Conservation (phyloP, 176 grass and related monocot species). For the Rhynchospora pubera region DNA sequence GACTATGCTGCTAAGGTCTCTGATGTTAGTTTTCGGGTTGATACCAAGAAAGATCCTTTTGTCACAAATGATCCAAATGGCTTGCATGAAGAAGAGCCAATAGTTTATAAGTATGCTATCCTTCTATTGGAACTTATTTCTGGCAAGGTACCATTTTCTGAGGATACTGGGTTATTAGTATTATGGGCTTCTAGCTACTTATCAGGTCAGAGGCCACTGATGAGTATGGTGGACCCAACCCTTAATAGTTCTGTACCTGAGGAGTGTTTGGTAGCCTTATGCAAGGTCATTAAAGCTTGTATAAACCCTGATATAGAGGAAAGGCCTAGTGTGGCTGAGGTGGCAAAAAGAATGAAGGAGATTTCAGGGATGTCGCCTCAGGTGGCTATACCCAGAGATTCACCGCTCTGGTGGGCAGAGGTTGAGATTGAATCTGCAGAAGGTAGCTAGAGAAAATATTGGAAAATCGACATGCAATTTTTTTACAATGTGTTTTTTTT, state of each 20-base stretch:
- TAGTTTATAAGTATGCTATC: conserved; percentile 66
- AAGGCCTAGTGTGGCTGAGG: conserved; percentile 35
- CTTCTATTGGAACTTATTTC: conserved; percentile 82
- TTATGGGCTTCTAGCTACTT: conserved; percentile 88
- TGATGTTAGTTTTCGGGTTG: conserved; percentile 39
- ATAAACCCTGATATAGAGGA: conserved; percentile 26
- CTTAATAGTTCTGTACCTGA: conserved; percentile 45
- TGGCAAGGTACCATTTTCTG: conserved; percentile 54
- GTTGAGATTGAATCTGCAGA: conserved; percentile 49
- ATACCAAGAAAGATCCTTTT: conserved; percentile 6
- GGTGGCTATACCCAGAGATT: conserved; percentile 33
- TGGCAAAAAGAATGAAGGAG: conserved; percentile 33
- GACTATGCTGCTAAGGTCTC: conserved; percentile 84
- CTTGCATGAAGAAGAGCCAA: conserved; percentile 26
- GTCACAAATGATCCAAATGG: not conserved
- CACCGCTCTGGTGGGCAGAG: conserved; percentile 79
- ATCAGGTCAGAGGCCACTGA: conserved; percentile 45
- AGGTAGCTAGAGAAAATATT: not conserved
- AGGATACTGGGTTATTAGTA: conserved; percentile 60
- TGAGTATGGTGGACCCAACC: conserved; percentile 48
- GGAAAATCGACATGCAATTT: not conserved
- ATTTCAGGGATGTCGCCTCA: conserved; percentile 37
- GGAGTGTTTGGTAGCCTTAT: conserved; percentile 31
- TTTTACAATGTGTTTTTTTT: not conserved
- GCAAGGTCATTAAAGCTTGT: conserved; percentile 47